phyloP scores from a whole-genome alignment of 441 rosid species.

The Pelargonium myrrhifolium region DNA sequence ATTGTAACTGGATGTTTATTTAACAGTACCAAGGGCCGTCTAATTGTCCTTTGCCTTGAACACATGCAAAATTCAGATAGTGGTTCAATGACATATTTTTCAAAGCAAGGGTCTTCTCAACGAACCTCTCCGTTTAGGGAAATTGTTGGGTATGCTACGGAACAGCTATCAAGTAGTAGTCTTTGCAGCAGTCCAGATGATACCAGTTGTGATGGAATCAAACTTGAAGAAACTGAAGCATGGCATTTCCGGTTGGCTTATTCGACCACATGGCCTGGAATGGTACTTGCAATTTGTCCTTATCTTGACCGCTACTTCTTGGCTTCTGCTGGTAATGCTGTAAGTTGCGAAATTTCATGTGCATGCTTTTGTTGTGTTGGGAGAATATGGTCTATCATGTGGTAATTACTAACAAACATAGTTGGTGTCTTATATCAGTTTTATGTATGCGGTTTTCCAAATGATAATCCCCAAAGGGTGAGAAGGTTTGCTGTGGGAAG shows the following conservation, averaged over 20 bases:
- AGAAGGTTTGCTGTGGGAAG: conserved; percentile 68
- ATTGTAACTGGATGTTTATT: conserved; percentile 23
- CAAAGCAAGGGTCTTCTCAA: conserved; percentile 71
- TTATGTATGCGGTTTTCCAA: conserved; percentile 71
- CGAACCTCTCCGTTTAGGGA: conserved; percentile 80
- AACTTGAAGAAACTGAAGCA: conserved; percentile 71
- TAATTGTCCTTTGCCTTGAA: conserved; percentile 69
- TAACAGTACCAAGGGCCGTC: conserved; percentile 84
- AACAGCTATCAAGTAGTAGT: conserved; percentile 77
- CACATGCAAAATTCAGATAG: conserved; percentile 65
- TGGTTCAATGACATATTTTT: conserved; percentile 62
- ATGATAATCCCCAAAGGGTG: conserved; percentile 66
- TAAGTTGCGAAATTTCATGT: conserved; percentile 39
- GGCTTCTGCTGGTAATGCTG: conserved; percentile 95
- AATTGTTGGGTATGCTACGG: conserved; percentile 58
- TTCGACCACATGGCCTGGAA: conserved; percentile 59
- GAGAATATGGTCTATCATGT: conserved; percentile 8
- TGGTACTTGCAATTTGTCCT: conserved; percentile 90
- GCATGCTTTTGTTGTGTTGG: conserved; percentile 20
- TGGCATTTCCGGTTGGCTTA: conserved; percentile 71
- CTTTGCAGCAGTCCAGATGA: conserved; percentile 84
- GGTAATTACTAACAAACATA: conserved; percentile 19
- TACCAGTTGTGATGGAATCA: conserved; percentile 69
- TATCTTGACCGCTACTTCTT: conserved; percentile 83
- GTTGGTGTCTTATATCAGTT: conserved; percentile 48